Conservation (phyloP, 768 basidiomycete species). For the Lyophyllum semitale region DNA sequence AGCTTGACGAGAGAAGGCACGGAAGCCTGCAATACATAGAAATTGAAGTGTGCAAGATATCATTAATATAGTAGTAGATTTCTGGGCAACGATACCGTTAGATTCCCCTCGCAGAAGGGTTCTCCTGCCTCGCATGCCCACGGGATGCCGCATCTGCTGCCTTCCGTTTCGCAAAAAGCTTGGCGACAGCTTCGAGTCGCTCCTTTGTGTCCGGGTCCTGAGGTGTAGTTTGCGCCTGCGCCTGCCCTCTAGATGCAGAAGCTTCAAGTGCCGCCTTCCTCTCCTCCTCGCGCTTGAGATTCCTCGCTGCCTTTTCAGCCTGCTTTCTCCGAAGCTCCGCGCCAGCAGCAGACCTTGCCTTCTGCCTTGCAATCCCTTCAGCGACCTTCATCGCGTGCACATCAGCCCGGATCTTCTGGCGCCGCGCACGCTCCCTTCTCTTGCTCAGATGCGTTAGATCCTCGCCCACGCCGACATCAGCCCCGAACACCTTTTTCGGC, state of each 20-base stretch:
- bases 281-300: neutral
- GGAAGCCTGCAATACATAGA: neutral
- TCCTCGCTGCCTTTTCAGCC: neutral
- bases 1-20: neutral
- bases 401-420: slow-evolving; percentile 45
- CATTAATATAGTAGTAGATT: neutral
- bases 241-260: too few species aligned
- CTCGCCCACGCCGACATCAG: slow-evolving; percentile 46
- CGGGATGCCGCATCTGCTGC: neutral
- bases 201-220: neutral
- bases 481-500: slow-evolving; percentile 24
- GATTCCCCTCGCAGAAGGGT: neutral
- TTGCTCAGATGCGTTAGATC: slow-evolving; percentile 62
- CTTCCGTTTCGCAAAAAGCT: neutral
- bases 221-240: neutral
- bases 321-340: neutral
- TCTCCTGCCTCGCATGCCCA: neutral
- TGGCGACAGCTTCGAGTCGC: neutral
- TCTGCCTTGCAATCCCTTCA: slow-evolving; percentile 20
- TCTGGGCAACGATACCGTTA: neutral
- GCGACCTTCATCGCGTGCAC: slow-evolving; percentile 36
- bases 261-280: neutral
- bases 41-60: neutral
- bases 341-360: neutral
- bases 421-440: slow-evolving; percentile 49